Evolutionary conservation across 352 stramenopile genomes (phyloP).

Genomic region (Phytophthora pseudosyringae): DNA sequence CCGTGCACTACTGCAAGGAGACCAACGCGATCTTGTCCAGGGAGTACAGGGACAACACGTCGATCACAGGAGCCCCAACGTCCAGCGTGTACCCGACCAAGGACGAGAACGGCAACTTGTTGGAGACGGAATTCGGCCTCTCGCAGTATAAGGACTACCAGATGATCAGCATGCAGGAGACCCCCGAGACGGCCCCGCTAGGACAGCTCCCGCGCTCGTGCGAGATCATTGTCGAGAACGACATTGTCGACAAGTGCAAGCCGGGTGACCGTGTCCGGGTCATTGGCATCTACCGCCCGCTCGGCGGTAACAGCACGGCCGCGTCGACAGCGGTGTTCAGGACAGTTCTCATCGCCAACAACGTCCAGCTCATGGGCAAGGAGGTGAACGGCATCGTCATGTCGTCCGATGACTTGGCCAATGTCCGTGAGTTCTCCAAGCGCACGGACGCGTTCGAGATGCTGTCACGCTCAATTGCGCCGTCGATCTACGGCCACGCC

Average conservation of each 20-base stretch:
- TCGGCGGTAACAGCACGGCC: conserved; percentile 82
- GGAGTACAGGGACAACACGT: conserved; percentile 98
- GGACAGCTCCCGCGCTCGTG: conserved; percentile 97
- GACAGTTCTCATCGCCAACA: conserved; percentile 97
- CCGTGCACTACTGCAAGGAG: conserved; percentile 98
- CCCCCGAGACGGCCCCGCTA: conserved; percentile 94
- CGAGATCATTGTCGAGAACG: conserved; percentile 98
- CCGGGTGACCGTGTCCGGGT: conserved; percentile 97
- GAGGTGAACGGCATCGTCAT: conserved; percentile 95
- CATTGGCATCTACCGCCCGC: conserved; percentile 94
- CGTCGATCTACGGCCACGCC: conserved; percentile 98
- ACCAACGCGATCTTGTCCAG: conserved; percentile 93
- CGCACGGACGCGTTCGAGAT: conserved; percentile 92
- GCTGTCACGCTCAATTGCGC: conserved; percentile 94
- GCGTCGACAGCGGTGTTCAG: conserved; percentile 93
- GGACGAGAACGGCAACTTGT: conserved; percentile 95
- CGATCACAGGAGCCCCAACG: conserved; percentile 90
- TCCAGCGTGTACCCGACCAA: conserved; percentile 94
- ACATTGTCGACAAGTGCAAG: conserved; percentile 99
- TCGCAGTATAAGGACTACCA: conserved; percentile 99
- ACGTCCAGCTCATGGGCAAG: conserved; percentile 94
- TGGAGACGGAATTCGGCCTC: conserved; percentile 99
- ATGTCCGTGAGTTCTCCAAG: conserved; percentile 94
- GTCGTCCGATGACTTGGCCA: conserved; percentile 90
- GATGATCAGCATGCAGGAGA: conserved; percentile 90